These are phyloP conservation scores for Macroventuria anomochaeta DNA, from an alignment of 2,329 filamentous ascomycete genomes.

Conservation along the genomic window DNA sequence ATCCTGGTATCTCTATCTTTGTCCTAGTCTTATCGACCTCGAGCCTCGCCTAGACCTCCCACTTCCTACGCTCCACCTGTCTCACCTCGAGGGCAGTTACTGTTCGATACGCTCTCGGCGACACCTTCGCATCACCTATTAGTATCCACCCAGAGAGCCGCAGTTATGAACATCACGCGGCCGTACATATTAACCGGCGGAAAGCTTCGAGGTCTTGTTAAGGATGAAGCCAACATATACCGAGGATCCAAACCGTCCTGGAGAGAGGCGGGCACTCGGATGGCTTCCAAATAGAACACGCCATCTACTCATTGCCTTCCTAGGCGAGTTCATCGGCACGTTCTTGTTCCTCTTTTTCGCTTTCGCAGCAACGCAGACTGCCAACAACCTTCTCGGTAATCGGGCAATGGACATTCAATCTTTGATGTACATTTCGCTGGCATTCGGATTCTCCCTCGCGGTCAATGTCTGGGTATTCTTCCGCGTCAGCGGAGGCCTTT, in stretches of 20 bases:
- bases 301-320: constrained; percentile 55
- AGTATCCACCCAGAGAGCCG: constrained; percentile 13
- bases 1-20: constrained; percentile 6
- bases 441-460: constrained; percentile 48
- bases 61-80: constrained; percentile 15
- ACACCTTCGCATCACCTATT: constrained; percentile 18
- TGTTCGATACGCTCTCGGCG: constrained; percentile 35
- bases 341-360: constrained; percentile 52
- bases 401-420: constrained; percentile 32
- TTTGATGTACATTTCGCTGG: constrained; percentile 46
- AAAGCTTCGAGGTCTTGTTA: constrained; percentile 48
- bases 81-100: constrained; percentile 24
- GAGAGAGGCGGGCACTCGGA: constrained; percentile 50
- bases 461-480: constrained; percentile 53
- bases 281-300: constrained; percentile 54
- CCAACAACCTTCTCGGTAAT: constrained; percentile 42
- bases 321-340: constrained; percentile 52
- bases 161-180: constrained; percentile 48
- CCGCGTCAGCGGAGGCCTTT: constrained; percentile 48
- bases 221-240: constrained; percentile 48
- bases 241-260: constrained; percentile 38
- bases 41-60: constrained; percentile 3
- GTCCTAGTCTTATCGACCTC: constrained; percentile 20
- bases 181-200: constrained; percentile 33
- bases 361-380: constrained; percentile 49